These are phyloP conservation scores for Dactylellina haptotyla DNA, from an alignment of 2,329 filamentous ascomycete species.

Conservation along the genomic window DNA sequence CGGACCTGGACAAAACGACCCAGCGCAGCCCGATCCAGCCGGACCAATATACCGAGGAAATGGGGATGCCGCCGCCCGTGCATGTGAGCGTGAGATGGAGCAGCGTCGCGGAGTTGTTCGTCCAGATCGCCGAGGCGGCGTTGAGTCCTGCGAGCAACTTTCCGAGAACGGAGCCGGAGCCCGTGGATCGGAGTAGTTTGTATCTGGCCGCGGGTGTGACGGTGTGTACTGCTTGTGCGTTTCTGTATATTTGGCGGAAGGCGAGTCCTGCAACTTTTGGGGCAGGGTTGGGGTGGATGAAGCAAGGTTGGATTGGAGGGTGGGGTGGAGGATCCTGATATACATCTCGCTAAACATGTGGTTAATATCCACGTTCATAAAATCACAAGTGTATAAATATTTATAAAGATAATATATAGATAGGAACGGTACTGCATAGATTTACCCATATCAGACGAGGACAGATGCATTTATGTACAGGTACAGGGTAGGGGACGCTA, in stretches of 20 bases:
- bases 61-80: constrained; percentile 89
- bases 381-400: too few relatives aligned
- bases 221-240: constrained; percentile 49
- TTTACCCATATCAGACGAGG: too few relatives aligned
- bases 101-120: constrained; percentile 93
- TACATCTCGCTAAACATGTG: too few relatives aligned
- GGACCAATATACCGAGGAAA: constrained; percentile 83
- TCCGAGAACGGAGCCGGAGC: constrained; percentile 87
- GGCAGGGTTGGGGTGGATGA: constrained; percentile 53
- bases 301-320: constrained; percentile 48
- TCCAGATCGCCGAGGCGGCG: constrained; percentile 87
- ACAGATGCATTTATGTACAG: too few relatives aligned
- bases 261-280: constrained; percentile 52
- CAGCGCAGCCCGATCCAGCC: constrained; percentile 90
- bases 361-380: too few relatives aligned
- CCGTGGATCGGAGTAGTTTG: constrained; percentile 81
- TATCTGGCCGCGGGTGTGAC: constrained; percentile 78
- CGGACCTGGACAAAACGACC: constrained; percentile 95
- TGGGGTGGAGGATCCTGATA: constrained; percentile 54
- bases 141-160: constrained; percentile 89
- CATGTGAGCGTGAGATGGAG: constrained; percentile 96
- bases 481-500: too few relatives aligned
- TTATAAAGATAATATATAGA: too few relatives aligned
- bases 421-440: too few relatives aligned
- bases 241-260: constrained; percentile 53